phyloP scores from a whole-genome alignment of 768 basidiomycete genomes.

The Imleria badia region DNA sequence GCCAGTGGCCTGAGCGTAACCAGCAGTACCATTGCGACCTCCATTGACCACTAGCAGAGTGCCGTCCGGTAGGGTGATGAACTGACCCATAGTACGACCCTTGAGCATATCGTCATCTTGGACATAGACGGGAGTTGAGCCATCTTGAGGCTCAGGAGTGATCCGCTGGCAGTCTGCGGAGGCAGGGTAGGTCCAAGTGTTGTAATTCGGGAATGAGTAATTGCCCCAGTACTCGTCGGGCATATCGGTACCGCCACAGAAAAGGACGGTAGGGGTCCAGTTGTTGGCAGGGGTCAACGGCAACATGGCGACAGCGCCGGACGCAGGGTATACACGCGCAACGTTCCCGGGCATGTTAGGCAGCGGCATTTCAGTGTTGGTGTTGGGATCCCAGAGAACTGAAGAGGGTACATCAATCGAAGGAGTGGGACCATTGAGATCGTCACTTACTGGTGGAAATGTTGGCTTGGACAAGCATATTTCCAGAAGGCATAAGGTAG shows the following conservation, averaged over 20 bases:
- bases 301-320: constrained; percentile 86
- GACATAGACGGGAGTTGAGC: constrained; percentile 56
- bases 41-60: constrained; percentile 81
- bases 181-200: constrained; percentile 74
- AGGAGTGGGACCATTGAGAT: background rate
- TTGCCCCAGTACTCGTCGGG: constrained; percentile 73
- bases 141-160: constrained; percentile 80
- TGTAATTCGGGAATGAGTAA: constrained; percentile 68
- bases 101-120: constrained; percentile 77
- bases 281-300: constrained; percentile 89
- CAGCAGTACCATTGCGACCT: constrained; percentile 82
- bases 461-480: constrained; percentile 82
- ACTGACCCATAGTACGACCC: constrained; percentile 89
- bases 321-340: constrained; percentile 87
- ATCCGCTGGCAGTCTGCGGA: constrained; percentile 77
- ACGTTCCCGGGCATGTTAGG: constrained; percentile 73
- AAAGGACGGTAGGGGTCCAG: constrained; percentile 80
- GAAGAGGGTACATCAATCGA: background rate
- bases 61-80: constrained; percentile 80
- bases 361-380: constrained; percentile 58
- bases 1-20: constrained; percentile 66
- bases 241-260: constrained; percentile 90
- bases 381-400: constrained; percentile 55
- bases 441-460: constrained; percentile 33
- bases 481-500: constrained; percentile 73